Conservation (phyloP, 192 early-diverging fungal genomes). For the Rhizophagus clarus region DNA sequence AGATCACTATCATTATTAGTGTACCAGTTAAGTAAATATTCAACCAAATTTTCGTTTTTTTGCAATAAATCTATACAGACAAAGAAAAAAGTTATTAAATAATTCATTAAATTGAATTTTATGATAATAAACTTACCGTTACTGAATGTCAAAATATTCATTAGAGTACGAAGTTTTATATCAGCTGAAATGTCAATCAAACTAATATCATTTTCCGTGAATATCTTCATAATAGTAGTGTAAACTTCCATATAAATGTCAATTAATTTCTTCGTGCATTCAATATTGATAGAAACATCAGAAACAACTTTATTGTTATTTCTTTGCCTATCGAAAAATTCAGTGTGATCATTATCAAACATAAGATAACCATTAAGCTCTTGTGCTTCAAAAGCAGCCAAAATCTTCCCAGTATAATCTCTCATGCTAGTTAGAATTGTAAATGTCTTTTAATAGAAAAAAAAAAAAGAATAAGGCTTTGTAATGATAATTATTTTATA, state of each 20-base stretch:
- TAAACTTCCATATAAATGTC: neutral
- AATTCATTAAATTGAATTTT: neutral
- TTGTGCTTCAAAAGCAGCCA: neutral
- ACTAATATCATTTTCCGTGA: neutral
- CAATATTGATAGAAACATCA: neutral
- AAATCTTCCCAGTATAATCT: neutral
- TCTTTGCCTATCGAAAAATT: neutral
- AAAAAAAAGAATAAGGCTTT: neutral
- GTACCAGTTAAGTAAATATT: slow-evolving; percentile 26
- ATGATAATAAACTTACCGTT: slow-evolving; percentile 24
- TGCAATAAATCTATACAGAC: neutral
- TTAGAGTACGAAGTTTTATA: neutral
- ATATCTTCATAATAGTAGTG: neutral
- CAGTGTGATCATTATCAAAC: neutral
- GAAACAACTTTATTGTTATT: neutral
- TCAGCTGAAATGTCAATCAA: neutral
- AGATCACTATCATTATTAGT: slow-evolving; percentile 35
- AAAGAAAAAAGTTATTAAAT: neutral
- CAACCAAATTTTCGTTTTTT: neutral
- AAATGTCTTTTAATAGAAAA: neutral
- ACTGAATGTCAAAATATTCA: neutral
- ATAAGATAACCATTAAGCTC: neutral
- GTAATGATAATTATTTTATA: neutral
- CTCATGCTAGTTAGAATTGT: neutral
- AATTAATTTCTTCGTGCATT: neutral